These are phyloP conservation scores for Neonothopanus nambi DNA, from an alignment of 1,284 basidiomycete species.

Conservation along the genomic window DNA sequence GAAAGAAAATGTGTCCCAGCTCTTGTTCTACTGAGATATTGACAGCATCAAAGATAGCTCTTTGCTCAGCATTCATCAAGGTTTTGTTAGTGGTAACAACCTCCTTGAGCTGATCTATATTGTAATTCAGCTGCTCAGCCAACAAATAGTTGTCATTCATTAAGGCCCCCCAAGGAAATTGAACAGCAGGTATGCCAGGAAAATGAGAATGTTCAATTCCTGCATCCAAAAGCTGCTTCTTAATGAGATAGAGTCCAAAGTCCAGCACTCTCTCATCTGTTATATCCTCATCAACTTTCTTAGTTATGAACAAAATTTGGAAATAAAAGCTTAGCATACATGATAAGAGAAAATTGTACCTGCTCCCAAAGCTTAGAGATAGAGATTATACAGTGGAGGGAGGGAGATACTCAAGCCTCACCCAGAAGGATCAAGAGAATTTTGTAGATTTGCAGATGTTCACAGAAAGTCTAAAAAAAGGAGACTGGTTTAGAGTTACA, in stretches of 20 bases:
- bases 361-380: no score
- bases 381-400: no score
- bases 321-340: no score
- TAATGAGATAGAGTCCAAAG: conserved; percentile 35
- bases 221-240: conserved; percentile 22
- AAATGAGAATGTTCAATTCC: conserved; percentile 22
- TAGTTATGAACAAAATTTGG: no score
- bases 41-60: conserved; percentile 32
- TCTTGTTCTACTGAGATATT: conserved; percentile 27
- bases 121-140: conserved; percentile 37
- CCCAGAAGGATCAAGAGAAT: no score
- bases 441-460: no score
- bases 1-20: conserved; percentile 36
- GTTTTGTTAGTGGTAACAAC: conserved; percentile 15
- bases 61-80: conserved; percentile 40
- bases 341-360: no score
- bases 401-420: no score
- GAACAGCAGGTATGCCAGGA: conserved; percentile 24
- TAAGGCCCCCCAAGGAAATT: conserved; percentile 29
- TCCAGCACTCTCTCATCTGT: no score
- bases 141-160: conserved; percentile 34
- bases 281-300: no score
- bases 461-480: no score
- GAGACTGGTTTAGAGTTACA: no score
- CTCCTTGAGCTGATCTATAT: conserved; percentile 21